Conservation (phyloP, 176 grass and related monocot species). For the Musa troglodytarum region DNA sequence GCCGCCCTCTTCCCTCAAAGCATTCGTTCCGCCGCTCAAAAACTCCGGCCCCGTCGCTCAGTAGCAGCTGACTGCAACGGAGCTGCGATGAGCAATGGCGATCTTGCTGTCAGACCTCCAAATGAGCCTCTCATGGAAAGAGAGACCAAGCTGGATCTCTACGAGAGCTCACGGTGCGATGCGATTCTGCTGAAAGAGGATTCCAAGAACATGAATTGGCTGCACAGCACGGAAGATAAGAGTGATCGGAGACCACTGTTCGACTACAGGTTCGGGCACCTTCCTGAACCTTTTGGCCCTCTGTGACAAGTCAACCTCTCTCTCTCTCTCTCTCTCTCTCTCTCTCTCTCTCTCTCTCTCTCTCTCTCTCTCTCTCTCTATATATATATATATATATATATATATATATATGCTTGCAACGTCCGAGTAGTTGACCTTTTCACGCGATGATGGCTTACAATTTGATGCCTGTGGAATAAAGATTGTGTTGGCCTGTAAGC, state of each 20-base stretch:
- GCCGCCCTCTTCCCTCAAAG: slow-evolving; percentile 21
- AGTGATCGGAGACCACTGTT: slow-evolving; percentile 6
- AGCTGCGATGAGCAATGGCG: not conserved
- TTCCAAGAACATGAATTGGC: slow-evolving; percentile 13
- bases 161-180: slow-evolving; percentile 10
- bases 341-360: too few relatives aligned
- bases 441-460: too few relatives aligned
- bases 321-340: too few relatives aligned
- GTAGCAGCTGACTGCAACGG: too few relatives aligned
- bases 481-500: too few relatives aligned
- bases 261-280: slow-evolving; percentile 2
- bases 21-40: slow-evolving; percentile 11
- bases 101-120: too few relatives aligned
- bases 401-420: not conserved
- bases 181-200: slow-evolving; percentile 1
- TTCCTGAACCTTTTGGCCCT: slow-evolving; percentile 14
- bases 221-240: slow-evolving; percentile 14
- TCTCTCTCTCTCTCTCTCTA: too few relatives aligned
- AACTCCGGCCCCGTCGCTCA: not conserved
- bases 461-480: too few relatives aligned
- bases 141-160: not conserved
- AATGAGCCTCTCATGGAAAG: not conserved
- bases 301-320: not conserved
- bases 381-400: too few relatives aligned
- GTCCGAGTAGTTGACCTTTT: too few relatives aligned